Evolutionary conservation across 768 basidiomycete genomes (phyloP).

Genomic region (Leccinum subtestaceum): DNA sequence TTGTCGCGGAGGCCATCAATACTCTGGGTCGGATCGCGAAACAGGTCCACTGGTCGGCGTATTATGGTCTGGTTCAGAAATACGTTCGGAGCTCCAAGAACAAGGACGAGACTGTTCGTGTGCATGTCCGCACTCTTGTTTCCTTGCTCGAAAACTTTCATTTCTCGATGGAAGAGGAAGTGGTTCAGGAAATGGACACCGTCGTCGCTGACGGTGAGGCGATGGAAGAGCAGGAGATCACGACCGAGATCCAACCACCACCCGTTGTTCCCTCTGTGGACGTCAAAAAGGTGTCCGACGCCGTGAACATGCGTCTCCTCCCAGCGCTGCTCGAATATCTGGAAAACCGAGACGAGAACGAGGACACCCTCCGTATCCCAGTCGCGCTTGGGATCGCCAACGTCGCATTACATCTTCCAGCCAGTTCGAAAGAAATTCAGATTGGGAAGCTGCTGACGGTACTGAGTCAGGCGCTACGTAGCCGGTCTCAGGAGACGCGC

Average conservation of each 20-base stretch:
- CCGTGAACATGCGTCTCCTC: constrained; percentile 71
- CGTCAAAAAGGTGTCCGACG: constrained; percentile 59
- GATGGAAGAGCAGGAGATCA: constrained; percentile 21
- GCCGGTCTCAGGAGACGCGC: constrained; percentile 88
- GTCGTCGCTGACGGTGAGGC: constrained; percentile 32
- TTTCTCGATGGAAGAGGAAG: constrained; percentile 71
- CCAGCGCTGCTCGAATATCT: constrained; percentile 78
- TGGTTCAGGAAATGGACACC: constrained; percentile 33
- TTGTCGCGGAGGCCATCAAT: constrained; percentile 86
- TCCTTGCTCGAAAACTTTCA: constrained; percentile 87
- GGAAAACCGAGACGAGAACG: constrained; percentile 78
- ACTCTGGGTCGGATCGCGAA: constrained; percentile 76
- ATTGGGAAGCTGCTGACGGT: constrained; percentile 76
- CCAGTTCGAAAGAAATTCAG: constrained; percentile 58
- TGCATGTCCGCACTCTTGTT: constrained; percentile 83
- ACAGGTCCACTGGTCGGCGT: constrained; percentile 79
- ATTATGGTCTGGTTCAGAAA: constrained; percentile 74
- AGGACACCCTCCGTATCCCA: constrained; percentile 85
- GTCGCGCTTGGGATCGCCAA: constrained; percentile 84
- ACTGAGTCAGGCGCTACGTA: constrained; percentile 87
- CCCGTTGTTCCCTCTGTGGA: constrained; percentile 7
- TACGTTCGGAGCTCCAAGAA: constrained; percentile 68
- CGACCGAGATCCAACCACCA: constrained; percentile 16
- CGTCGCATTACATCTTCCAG: constrained; percentile 79
- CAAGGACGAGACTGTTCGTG: constrained; percentile 32